Evolutionary conservation across 192 early-diverging fungal genomes (phyloP).

Genomic region (Coemansia sp.): DNA sequence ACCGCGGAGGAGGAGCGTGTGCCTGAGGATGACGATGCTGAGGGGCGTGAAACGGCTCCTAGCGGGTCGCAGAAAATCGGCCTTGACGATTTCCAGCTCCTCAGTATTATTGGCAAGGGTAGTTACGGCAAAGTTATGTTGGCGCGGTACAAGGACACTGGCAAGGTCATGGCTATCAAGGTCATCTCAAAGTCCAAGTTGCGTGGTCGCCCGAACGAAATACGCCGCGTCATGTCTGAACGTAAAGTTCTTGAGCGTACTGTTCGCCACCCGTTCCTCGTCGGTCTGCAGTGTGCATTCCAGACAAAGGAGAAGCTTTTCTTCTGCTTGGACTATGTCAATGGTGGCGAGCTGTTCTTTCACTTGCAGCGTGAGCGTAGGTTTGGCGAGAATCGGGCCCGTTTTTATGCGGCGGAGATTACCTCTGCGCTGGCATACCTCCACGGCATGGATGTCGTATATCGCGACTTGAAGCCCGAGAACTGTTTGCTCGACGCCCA

Average conservation of each 20-base stretch:
- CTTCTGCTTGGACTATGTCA: conserved; percentile 74
- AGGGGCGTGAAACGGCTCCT: background rate
- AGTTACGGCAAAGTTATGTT: conserved; percentile 76
- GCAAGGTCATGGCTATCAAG: conserved; percentile 68
- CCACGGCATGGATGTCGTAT: conserved; percentile 90
- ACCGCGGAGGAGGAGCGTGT: background rate
- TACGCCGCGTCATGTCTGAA: conserved; percentile 64
- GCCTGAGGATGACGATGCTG: background rate
- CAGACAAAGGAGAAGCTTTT: conserved; percentile 74
- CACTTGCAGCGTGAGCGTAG: conserved; percentile 68
- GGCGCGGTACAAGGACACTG: conserved; percentile 73
- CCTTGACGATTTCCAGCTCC: conserved; percentile 65
- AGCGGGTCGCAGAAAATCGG: background rate
- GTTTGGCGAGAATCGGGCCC: conserved; percentile 7
- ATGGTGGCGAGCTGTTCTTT: conserved; percentile 74
- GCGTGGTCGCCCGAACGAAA: conserved; percentile 61
- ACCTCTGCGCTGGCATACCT: conserved; percentile 67
- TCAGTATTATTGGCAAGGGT: conserved; percentile 77
- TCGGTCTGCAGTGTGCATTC: conserved; percentile 71
- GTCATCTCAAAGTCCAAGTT: conserved; percentile 70
- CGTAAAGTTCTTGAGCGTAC: conserved; percentile 59
- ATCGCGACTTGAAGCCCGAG: conserved; percentile 79
- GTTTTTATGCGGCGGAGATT: conserved; percentile 47
- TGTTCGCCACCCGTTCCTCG: conserved; percentile 63
- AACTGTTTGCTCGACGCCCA: conserved; percentile 81